Base-by-base conservation (phyloP, 352 stramenopile species). In the Saprolegnia diclina region DNA sequence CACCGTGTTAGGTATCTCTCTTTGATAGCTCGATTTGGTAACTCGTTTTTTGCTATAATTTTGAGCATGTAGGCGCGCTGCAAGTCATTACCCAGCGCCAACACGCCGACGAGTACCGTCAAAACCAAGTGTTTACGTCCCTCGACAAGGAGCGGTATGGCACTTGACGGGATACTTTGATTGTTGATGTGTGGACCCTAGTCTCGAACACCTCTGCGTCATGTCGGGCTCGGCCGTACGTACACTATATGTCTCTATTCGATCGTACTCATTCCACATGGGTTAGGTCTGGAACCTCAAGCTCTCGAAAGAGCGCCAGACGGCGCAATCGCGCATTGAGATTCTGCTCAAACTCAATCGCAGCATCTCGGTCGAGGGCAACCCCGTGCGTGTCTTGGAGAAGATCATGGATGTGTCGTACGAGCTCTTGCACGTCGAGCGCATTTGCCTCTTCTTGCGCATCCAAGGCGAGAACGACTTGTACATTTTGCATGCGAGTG, bases 321-420 rank as follows among this genome's bases (percentile, higher is more conserved):
- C 79, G 10, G 81, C 79, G 1, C 82, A 91, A 59, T 79, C 78
- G 38, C 82, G 82, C 26, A 89, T 91, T 65, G 79, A 91, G 71
- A 79, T 82, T 0, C 64, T 91, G 0, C 74, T 91, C 7, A 87
- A 87, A 62, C 66, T 91, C 21, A 79, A 89, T 24, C 82, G 79
- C 45, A 91, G 88, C 37, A 88, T 89, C 67, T 86, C 82, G 9
- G 85, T 89, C 74, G 80, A 91, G 52, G 77, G 68, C 11, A 76
- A 87, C 6, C 87, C 82, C 0, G 85, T 76, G 0, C 71, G 73
- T 37, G 80, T 84, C 11, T 67, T 91, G 4, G 80, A 88, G 38
- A 79, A 91, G 35, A 79, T 89, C 32, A 74, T 91, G 5, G 77
- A 79, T 0, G 82, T 91, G n/a, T 91, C 77, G 26, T 79, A 91